These are phyloP conservation scores for Acmispon strigosus DNA, from an alignment of 306 rosid species.

Conservation along the genomic window DNA sequence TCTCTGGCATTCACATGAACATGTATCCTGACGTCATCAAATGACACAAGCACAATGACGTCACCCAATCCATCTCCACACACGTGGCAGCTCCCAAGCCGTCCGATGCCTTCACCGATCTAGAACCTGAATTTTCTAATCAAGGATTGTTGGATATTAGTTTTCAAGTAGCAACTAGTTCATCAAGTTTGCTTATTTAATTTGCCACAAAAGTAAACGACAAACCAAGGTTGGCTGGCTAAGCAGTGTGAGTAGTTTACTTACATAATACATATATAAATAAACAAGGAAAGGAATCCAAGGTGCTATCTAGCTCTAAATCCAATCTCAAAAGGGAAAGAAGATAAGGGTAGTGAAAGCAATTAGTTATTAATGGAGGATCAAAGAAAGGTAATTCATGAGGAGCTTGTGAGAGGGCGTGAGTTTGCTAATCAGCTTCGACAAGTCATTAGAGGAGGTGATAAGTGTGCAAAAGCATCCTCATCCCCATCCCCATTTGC, in stretches of 20 bases:
- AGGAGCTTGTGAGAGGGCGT: constrained; percentile 42
- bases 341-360: not conserved
- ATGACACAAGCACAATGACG: not conserved
- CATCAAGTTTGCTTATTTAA: not conserved
- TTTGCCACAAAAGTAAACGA: not conserved
- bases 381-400: constrained; percentile 1
- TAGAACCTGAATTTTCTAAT: not conserved
- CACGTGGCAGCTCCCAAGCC: not conserved
- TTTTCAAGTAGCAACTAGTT: not conserved
- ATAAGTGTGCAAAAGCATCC: not conserved
- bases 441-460: not conserved
- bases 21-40: not conserved
- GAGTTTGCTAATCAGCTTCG: constrained; percentile 29
- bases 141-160: not conserved
- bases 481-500: not conserved
- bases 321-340: not conserved
- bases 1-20: not conserved
- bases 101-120: not conserved
- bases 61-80: not conserved
- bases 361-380: not conserved
- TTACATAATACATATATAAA: not conserved
- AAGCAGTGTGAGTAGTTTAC: too few species aligned
- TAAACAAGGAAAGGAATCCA: not conserved
- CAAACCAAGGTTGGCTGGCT: too few species aligned
- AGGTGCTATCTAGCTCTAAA: too few species aligned